Conservation (phyloP, 148 eudicot species). For the Pouteria glomerata region DNA sequence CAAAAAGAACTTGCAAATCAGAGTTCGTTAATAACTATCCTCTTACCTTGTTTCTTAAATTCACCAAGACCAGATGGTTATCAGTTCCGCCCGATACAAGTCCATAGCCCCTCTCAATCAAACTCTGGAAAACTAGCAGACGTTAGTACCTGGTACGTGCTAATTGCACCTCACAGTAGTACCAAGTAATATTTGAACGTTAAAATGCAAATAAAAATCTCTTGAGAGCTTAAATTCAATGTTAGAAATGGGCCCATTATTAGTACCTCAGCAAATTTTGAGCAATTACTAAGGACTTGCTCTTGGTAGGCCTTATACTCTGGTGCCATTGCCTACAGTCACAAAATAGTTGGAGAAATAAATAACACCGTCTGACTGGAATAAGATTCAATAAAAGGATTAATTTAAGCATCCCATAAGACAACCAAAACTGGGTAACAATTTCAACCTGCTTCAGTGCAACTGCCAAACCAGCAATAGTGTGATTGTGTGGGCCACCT, state of each 20-base stretch:
- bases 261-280: slow-evolving; percentile 90
- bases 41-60: slow-evolving; percentile 79
- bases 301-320: slow-evolving; percentile 98
- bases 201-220: not conserved
- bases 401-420: not conserved
- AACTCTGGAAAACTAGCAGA: slow-evolving; percentile 46
- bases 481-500: slow-evolving; percentile 99
- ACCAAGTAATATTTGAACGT: not conserved
- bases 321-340: slow-evolving; percentile 77
- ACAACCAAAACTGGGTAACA: not conserved
- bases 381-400: not conserved
- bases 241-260: not conserved
- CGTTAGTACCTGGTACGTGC: not conserved
- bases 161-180: no score
- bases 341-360: not conserved
- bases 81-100: slow-evolving; percentile 99
- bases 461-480: slow-evolving; percentile 92
- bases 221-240: not conserved
- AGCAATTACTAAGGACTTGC: slow-evolving; percentile 84
- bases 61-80: slow-evolving; percentile 89
- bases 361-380: not conserved
- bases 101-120: slow-evolving; percentile 61
- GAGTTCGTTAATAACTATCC: no score
- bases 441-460: slow-evolving; percentile 82
- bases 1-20: no score